Evolutionary conservation across 2,329 filamentous ascomycete genomes (phyloP), one percentile per base, ranked within the genome.

Genomic region (Diaporthe aspalathi): DNA sequence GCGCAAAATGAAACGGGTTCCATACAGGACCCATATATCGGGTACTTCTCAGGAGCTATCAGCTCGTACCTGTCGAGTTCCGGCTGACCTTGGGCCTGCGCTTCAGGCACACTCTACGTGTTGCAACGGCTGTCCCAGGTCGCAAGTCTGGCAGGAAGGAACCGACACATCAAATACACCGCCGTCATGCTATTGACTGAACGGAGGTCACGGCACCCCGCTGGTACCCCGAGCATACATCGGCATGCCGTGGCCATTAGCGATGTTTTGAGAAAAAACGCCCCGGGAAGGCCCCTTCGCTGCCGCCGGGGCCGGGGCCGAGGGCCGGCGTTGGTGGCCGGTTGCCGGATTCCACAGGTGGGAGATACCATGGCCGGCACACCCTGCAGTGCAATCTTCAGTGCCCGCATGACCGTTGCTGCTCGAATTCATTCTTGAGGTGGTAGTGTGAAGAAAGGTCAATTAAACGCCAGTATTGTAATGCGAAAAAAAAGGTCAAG

Each of bases 401-500:
- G 22, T 43, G 54, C 22, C n/a, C 35, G 43, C 35, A 60, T 20
- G 16, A 3, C 12, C 27, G 38, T 27, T 29, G 38, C 22, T 29
- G 20, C 17, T 29, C 16, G 24, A 32, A 9, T 20, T 11, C 6
- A n/a, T 43, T 20, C 22, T 11, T 12, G 11, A 2, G 14, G 45
- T 60, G 29, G 3, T 65, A 49, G 47, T 56, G 52, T 60, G 20
- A 63, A 67, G 22, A 70, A 65, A 52, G 35, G 49, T 74, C 70
- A 70, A 75, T 75, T 75, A 74, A 75, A 75, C 74, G 73, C 74
- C 74, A 63, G 67, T 74, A 73, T 72, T 74, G 70, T 74, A 72
- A 66, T 72, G 53, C 47, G 52, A 71, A 67, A 54, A 38, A 54
- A 38, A 54, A 50, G 54, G 40, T 24, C 3, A 62, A 57, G 43